Base-by-base conservation (phyloP, 768 basidiomycete genomes). In the Russula dissimulans region DNA sequence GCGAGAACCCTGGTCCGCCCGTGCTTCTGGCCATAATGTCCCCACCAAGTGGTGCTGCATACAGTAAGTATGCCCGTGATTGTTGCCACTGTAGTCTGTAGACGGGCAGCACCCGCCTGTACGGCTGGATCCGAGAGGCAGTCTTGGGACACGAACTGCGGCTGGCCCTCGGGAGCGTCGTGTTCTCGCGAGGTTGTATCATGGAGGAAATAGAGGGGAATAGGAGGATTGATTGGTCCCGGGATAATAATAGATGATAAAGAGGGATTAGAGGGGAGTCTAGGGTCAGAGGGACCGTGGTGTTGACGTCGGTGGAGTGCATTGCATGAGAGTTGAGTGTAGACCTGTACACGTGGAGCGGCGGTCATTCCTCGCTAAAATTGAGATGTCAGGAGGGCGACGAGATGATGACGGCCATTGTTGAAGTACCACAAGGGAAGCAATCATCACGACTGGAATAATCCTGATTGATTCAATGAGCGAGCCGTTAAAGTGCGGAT, bases 31-130 rank as follows among this genome's bases (percentile, higher is more conserved):
- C 89, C 86, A 44, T 85, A 81, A 51, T 83, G 80, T 54, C 89
- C 89, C 93, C 93, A 97, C 74, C 86, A 89, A 0, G 88, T 90
- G 0, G 91, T 91, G 4, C 88, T 89, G 49, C 91, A 73, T 1
- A 90, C 89, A 54, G 89, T 87, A 43, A 97, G 76, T 7, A 82
- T 69, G 54, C 89, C 91, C 84, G 89, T 87, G 9, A 79, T 79
- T 11, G 88, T 84, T 2, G 85, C 85, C 71, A 95, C 83, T 52
- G 82, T 80, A 7, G 85, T 85, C 72, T 90, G 89, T n/a, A 90
- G 79, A 57, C 76, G 78, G 26, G 86, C 88, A 2, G 87, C 87
- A 43, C 81, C 77, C 6, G 85, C 82, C 64, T 86, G 83, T 6
- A 89, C 86, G 22, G 74, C 78, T 8, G 85, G 76, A 56, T 82